Base-by-base conservation (phyloP, 1,139 yeast genomes). In the Geotrichum cucujoidarum region DNA sequence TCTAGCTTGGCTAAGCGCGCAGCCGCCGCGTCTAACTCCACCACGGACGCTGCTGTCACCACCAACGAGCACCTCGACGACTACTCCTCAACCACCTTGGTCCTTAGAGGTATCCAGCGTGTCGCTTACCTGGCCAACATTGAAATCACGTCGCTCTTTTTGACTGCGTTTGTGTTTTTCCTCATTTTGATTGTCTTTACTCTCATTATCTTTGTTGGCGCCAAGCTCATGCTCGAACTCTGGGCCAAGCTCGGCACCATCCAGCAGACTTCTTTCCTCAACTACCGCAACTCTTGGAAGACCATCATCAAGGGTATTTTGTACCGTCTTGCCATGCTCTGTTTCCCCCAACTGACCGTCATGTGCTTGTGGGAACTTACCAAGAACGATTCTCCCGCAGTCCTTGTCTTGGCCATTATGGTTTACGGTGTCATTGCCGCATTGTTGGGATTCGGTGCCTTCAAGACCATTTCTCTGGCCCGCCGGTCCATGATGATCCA, bases 341-440 rank as follows among this genome's bases (percentile, higher is more conserved):
- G 95, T 0, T 83, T 87, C 69, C 95, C 97, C 14, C 97, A 90
- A 66, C 67, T 92, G 40, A 77, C 86, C 7, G 76, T 92, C 17
- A 69, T 92, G 56, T 83, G 95, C 60, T 72, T 90, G 49, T 92
- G 97, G 97, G 94, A 92, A 68, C 78, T 90, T 53, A 82, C 89
- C 11, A 78, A 76, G 54, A 76, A 81, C 51, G 96, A 89, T 62
- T 88, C 97, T 1, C 80, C 84, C 0, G 98, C 95, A 14, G 76
- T 83, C 20, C 74, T 88, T 29, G 85, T 86, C 2, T 76, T 86
- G 55, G 97, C 97, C 0, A 79, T 80, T 1, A 77, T 86, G 54
- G 70, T 86, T 50, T 73, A 87, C 35, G 60, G 77, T 4, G 70
- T 84, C 37, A 70, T 81, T 6, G 59, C 80, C 17, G 77, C 75